Base-by-base conservation (phyloP, 257 asterid species). In the Lycium barbarum region DNA sequence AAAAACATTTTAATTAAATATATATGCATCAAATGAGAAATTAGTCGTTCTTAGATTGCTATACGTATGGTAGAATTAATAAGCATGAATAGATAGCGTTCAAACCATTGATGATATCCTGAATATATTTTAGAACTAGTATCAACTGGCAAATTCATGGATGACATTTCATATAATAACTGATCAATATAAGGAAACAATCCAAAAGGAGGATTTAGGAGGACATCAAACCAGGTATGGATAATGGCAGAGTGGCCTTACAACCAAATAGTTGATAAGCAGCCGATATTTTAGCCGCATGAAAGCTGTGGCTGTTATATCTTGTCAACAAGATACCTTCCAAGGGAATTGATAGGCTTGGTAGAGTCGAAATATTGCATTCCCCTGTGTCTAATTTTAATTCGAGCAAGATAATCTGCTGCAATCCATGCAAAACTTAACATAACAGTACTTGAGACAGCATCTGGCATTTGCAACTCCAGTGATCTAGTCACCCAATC, bases 391-490 rank as follows among this genome's bases (percentile, higher is more conserved):
- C 89, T 91, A 35, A 95, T 89, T 84, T 97, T 95, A 67, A 94
- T 94, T 86, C 95, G 91, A 53, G 98, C 95, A 59, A 95, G 91
- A 81, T 94, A 94, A 89, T 97, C 98, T 71, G 94, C 94, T n/a
- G 98, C 98, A 81, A 95, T 95, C 99, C 99, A 95, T 12, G 98
- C 90, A 86, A 97, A 97, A 88, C 99, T 97, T 40, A 97, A 78
- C 97, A 92, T 90, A 18, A 93, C 95, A 0, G 90, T 49, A 61
- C 84, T 86, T 63, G 89, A 91, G 65, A 49, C 83, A 36, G 85
- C 94, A n/a, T 90, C 93, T 2, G 90, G 80, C 61, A 47, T 26
- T 1, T 79, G 91, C 33, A 91, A 84, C 81, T 89, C 94, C 86
- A 83, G 89, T 1, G 92, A 87, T 83, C 84, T 93, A 57, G 83